A percentile compares a stretch with the other conserved stretches of the same genome.
These are phyloP conservation scores for Deuterostichococcus epilithicus DNA, from an alignment of 139 green algal species.

Conservation along the genomic window DNA sequence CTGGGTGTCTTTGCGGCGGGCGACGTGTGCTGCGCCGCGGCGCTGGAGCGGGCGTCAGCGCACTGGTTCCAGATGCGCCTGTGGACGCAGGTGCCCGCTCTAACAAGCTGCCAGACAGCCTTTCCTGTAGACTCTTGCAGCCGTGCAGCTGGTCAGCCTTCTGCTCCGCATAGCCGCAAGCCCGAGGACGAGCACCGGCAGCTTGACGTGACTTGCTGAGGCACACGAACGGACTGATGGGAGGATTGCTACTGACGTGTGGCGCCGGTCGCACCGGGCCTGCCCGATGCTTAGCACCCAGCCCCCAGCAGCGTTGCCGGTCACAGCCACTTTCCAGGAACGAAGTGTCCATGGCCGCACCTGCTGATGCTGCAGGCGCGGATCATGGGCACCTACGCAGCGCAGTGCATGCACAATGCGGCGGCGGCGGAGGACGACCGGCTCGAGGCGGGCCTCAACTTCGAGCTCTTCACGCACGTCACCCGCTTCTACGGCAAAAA, in stretches of 20 bases:
- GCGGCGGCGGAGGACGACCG: slow-evolving; percentile 35
- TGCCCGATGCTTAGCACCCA: too few species aligned
- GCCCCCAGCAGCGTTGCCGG: too few species aligned
- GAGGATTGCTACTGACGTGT: too few species aligned
- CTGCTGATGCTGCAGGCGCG: slow-evolving; percentile 43
- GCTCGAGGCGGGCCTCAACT: slow-evolving; percentile 51
- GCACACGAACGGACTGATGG: too few species aligned
- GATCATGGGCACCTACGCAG: slow-evolving; percentile 60
- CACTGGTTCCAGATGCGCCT: slow-evolving; percentile 87
- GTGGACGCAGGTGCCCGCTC: slow-evolving; percentile 50
- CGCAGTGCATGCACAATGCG: slow-evolving; percentile 53
- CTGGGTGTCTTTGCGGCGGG: slow-evolving; percentile 68
- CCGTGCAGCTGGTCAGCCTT: too few species aligned
- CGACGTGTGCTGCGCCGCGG: slow-evolving; percentile 55
- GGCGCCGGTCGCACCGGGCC: too few species aligned
- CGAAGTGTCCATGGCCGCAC: background rate
- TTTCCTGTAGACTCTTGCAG: too few species aligned
- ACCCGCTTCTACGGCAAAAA: slow-evolving; percentile 79
- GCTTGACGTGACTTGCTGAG: too few species aligned
- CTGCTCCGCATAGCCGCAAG: too few species aligned
- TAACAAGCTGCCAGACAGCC: slow-evolving; percentile 32
- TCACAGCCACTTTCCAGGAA: too few species aligned
- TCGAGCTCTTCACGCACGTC: slow-evolving; percentile 88
- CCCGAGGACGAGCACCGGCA: too few species aligned
- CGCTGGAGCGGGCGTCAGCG: slow-evolving; percentile 6